phyloP scores from a whole-genome alignment of 2,329 filamentous ascomycete genomes.

The Apiospora sp. region DNA sequence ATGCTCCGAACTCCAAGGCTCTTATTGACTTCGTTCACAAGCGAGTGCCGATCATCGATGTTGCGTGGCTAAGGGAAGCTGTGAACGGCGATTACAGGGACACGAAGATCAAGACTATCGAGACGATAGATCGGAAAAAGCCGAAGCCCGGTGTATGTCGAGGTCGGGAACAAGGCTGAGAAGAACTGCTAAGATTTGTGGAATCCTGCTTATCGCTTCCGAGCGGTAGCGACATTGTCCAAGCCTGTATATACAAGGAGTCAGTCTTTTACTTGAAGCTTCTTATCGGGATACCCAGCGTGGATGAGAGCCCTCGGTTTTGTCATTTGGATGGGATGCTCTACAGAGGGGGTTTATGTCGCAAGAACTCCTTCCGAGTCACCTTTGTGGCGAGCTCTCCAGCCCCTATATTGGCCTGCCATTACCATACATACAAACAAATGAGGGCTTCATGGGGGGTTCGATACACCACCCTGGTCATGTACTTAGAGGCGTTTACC shows the following conservation, averaged over 20 bases:
- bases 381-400: background rate
- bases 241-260: background rate
- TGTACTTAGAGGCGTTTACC: background rate
- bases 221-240: background rate
- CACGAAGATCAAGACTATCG: slow-evolving; percentile 56
- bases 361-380: background rate
- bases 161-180: background rate
- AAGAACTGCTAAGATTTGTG: background rate
- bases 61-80: slow-evolving; percentile 64
- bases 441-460: background rate
- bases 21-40: slow-evolving; percentile 64
- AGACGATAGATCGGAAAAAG: slow-evolving; percentile 40
- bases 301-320: background rate
- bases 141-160: background rate
- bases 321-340: background rate
- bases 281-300: background rate
- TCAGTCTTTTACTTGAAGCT: background rate
- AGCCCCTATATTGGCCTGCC: background rate
- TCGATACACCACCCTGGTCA: background rate
- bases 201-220: background rate
- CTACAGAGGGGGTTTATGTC: background rate
- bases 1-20: slow-evolving; percentile 63
- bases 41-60: slow-evolving; percentile 59
- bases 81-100: slow-evolving; percentile 48
- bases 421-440: background rate